These are phyloP conservation scores for Pulveroboletus sp. DNA, from an alignment of 768 basidiomycete genomes.

Conservation along the genomic window DNA sequence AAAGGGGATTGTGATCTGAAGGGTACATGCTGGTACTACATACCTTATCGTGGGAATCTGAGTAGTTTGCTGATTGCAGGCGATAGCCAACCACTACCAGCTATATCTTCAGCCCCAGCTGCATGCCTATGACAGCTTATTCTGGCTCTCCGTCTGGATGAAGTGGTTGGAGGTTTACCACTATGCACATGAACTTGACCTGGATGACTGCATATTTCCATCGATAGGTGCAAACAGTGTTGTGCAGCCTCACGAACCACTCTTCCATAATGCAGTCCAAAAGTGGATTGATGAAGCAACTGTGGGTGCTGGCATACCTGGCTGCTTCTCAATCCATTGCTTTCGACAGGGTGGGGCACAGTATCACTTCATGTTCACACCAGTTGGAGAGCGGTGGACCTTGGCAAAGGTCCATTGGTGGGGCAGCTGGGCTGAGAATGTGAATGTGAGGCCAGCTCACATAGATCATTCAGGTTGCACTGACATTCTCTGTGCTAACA, in stretches of 20 bases:
- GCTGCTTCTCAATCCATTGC: too few relatives aligned
- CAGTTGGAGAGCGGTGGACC: too few relatives aligned
- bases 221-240: constrained; percentile 7
- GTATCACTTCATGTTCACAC: too few relatives aligned
- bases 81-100: constrained; percentile 29
- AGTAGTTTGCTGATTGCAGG: neutral
- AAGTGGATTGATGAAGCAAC: constrained; percentile 28
- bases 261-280: constrained; percentile 30
- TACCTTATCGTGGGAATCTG: constrained; percentile 13
- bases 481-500: neutral
- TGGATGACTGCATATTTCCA: constrained; percentile 34
- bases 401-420: neutral
- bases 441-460: neutral
- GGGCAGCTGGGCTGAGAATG: neutral
- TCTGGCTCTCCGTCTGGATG: constrained; percentile 24
- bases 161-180: too few relatives aligned
- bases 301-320: neutral
- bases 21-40: too few relatives aligned
- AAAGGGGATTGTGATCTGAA: constrained; percentile 25
- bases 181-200: constrained; percentile 13
- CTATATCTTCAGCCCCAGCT: constrained; percentile 34
- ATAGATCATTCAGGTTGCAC: too few relatives aligned
- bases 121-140: constrained; percentile 28
- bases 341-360: too few relatives aligned
- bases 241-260: constrained; percentile 17